These are phyloP conservation scores for Ophiostoma perfectum DNA, from an alignment of 2,329 filamentous ascomycete species.

Conservation along the genomic window DNA sequence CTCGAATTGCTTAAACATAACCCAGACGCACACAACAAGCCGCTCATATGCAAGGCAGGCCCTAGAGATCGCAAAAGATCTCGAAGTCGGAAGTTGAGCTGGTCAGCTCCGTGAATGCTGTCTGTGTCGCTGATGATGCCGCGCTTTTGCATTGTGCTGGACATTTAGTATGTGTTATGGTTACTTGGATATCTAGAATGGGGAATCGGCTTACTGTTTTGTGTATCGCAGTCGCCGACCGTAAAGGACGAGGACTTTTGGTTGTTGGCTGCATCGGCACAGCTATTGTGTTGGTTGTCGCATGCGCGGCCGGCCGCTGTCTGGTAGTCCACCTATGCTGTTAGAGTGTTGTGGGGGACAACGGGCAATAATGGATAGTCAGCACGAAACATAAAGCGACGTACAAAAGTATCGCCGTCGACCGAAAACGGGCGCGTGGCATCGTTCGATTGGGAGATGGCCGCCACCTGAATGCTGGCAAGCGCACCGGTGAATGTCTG, in stretches of 20 bases:
- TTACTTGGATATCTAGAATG: background rate
- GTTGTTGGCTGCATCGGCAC: conserved; percentile 40
- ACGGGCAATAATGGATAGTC: too few relatives aligned
- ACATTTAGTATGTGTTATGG: background rate
- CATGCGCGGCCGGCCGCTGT: conserved; percentile 42
- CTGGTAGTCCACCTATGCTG: conserved; percentile 35
- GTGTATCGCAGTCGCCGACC: conserved; percentile 43
- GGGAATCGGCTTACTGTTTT: conserved; percentile 37
- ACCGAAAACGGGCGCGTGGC: conserved; percentile 40
- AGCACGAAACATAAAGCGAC: too few relatives aligned
- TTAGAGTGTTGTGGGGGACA: too few relatives aligned
- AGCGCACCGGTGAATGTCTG: conserved; percentile 40
- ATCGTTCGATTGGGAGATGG: conserved; percentile 40
- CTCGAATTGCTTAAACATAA: background rate
- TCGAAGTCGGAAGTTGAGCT: conserved; percentile 42
- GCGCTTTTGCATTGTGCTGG: conserved; percentile 39
- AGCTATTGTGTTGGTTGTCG: conserved; percentile 47
- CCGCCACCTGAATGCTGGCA: conserved; percentile 36
- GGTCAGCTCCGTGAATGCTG: conserved; percentile 34
- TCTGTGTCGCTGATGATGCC: conserved; percentile 32
- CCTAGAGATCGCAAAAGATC: conserved; percentile 42
- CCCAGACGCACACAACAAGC: too few relatives aligned
- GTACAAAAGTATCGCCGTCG: conserved; percentile 40
- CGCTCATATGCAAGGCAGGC: too few relatives aligned
- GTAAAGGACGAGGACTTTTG: conserved; percentile 31